Conservation (phyloP, 352 stramenopile genomes). For the Phytophthora sojae region DNA sequence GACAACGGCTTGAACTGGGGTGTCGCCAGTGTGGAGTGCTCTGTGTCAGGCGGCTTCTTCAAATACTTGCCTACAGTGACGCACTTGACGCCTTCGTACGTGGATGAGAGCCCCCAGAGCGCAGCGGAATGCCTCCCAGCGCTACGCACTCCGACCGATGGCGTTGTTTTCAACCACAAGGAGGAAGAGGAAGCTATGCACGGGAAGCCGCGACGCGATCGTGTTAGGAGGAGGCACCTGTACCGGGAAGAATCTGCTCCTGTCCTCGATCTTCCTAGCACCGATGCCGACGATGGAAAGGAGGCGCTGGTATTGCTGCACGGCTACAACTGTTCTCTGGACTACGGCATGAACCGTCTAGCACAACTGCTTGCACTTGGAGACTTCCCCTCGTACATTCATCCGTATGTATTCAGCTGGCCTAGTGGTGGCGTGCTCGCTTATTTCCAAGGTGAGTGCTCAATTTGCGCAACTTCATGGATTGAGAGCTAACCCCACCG, state of each 20-base stretch:
- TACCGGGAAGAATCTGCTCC: conserved; percentile 46
- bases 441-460: conserved; percentile 59
- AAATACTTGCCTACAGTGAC: conserved; percentile 65
- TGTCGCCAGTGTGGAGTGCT: conserved; percentile 83
- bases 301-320: conserved; percentile 75
- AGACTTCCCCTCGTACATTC: conserved; percentile 71
- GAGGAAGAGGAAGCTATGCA: conserved; percentile 28
- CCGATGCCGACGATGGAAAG: conserved; percentile 38
- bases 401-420: conserved; percentile 83
- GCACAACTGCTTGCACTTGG: conserved; percentile 69
- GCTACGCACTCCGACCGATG: conserved; percentile 57
- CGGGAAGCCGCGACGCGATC: conserved; percentile 10
- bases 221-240: conserved; percentile 33
- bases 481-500: neutral
- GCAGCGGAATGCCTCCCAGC: conserved; percentile 49
- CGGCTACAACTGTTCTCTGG: conserved; percentile 75
- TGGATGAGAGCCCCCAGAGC: conserved; percentile 40
- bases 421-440: conserved; percentile 64
- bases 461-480: neutral
- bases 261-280: conserved; percentile 30
- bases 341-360: conserved; percentile 69
- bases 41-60: conserved; percentile 79
- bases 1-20: conserved; percentile 65
- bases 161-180: conserved; percentile 58
- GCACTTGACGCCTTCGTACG: conserved; percentile 58